phyloP scores from a whole-genome alignment of 257 asterid genomes.

The Capsicum baccatum region DNA sequence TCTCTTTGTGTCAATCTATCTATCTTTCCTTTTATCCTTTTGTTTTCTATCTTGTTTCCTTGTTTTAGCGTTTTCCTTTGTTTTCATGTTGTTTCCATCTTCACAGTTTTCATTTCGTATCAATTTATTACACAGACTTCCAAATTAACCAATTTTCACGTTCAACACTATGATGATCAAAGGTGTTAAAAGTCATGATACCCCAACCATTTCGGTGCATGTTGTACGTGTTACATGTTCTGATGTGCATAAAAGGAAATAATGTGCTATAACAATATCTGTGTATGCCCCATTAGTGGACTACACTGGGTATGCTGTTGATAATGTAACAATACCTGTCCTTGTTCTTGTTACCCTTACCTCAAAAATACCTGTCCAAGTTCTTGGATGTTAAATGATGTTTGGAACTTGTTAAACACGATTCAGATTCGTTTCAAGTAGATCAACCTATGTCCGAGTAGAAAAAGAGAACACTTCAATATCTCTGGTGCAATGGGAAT shows the following conservation, averaged over 20 bases:
- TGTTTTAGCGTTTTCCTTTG: no score
- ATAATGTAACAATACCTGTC: not conserved
- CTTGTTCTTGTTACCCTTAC: no score
- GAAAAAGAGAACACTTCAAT: not conserved
- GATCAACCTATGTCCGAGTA: not conserved
- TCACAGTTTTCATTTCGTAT: no score
- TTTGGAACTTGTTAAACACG: not conserved
- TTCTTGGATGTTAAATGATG: not conserved
- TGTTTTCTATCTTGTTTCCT: no score
- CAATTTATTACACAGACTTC: not conserved
- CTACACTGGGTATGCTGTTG: not conserved
- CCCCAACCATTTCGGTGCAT: not conserved
- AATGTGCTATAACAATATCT: not conserved
- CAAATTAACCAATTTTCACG: not conserved
- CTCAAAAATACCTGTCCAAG: not conserved
- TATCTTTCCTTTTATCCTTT: no score
- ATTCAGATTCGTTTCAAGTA: not conserved
- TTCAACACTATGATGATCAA: not conserved
- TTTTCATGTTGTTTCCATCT: no score
- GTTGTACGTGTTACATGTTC: not conserved
- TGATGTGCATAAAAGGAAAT: not conserved
- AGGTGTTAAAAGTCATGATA: slow-evolving; percentile 3
- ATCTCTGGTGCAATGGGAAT: slow-evolving; percentile 5
- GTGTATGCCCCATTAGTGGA: not conserved
- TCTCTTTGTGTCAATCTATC: no score